These are phyloP conservation scores for Paramecium caudatum DNA, from an alignment of 73 alveolate species.

Conservation along the genomic window DNA sequence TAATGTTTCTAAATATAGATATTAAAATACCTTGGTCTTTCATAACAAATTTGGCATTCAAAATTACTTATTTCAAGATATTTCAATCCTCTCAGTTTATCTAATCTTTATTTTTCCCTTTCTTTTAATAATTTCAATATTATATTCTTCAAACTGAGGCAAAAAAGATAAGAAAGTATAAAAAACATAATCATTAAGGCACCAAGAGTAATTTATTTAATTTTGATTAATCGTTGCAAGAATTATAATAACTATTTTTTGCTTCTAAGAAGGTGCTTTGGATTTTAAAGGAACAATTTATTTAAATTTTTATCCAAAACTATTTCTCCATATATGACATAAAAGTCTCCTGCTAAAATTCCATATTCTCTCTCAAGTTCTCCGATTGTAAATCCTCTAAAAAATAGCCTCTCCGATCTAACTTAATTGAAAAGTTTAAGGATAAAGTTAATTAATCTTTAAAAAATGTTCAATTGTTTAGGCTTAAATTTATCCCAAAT, in stretches of 20 bases:
- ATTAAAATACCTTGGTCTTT: slow-evolving; percentile 10
- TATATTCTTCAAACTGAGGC: background rate
- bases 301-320: background rate
- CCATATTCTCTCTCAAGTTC: slow-evolving; percentile 24
- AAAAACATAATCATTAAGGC: background rate
- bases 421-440: background rate
- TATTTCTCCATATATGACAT: background rate
- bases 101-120: background rate
- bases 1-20: background rate
- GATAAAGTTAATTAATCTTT: background rate
- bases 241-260: background rate
- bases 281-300: slow-evolving; percentile 4
- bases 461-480: background rate
- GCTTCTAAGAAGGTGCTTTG: background rate
- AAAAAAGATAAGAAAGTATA: background rate
- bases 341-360: background rate
- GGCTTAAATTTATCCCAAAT: background rate
- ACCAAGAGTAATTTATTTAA: background rate
- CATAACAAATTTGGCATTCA: slow-evolving; percentile 16
- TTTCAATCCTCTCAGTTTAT: slow-evolving; percentile 25
- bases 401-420: background rate
- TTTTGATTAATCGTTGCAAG: background rate
- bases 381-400: background rate
- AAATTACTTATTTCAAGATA: background rate
- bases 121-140: background rate